Evolutionary conservation across 495 filamentous ascomycete species (phyloP).

Genomic region (Penicillium ochrochloron): DNA sequence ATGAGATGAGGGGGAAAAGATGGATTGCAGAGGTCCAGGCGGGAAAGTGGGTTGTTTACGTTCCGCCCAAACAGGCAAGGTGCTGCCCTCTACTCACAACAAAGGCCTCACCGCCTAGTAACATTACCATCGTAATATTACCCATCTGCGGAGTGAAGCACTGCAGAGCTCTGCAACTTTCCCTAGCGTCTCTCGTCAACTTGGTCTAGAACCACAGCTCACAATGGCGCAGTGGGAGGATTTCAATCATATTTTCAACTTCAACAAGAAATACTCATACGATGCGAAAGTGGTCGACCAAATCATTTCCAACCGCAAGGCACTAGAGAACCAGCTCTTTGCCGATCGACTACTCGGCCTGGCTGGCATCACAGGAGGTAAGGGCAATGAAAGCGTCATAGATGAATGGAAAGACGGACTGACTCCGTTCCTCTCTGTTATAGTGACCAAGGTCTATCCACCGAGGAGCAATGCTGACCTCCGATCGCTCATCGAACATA

Average conservation of each 20-base stretch:
- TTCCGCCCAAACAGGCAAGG: conserved; percentile 45
- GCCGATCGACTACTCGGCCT: conserved; percentile 72
- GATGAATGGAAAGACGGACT: background rate
- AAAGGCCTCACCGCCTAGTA: conserved; percentile 35
- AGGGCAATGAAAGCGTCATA: conserved; percentile 12
- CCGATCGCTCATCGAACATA: conserved; percentile 64
- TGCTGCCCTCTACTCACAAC: conserved; percentile 46
- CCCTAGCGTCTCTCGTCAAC: conserved; percentile 5
- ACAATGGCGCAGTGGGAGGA: conserved; percentile 54
- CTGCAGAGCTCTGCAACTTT: conserved; percentile 13
- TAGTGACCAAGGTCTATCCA: conserved; percentile 68
- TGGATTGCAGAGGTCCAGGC: conserved; percentile 26
- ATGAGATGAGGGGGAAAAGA: conserved; percentile 31
- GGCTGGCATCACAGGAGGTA: conserved; percentile 72
- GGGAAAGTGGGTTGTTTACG: conserved; percentile 55
- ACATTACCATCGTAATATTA: conserved; percentile 29
- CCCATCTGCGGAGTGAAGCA: conserved; percentile 21
- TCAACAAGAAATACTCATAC: conserved; percentile 65
- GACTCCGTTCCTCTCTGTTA: background rate
- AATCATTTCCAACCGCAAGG: conserved; percentile 65
- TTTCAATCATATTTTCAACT: conserved; percentile 67
- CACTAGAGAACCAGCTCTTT: conserved; percentile 69
- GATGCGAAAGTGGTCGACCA: conserved; percentile 58
- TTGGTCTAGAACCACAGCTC: conserved; percentile 8
- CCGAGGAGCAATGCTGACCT: conserved; percentile 67